Percentiles rank a stretch among this genome's conserved stretches.
Conservation (phyloP, 2,329 filamentous ascomycete genomes). For the Diaporthe velutina region DNA sequence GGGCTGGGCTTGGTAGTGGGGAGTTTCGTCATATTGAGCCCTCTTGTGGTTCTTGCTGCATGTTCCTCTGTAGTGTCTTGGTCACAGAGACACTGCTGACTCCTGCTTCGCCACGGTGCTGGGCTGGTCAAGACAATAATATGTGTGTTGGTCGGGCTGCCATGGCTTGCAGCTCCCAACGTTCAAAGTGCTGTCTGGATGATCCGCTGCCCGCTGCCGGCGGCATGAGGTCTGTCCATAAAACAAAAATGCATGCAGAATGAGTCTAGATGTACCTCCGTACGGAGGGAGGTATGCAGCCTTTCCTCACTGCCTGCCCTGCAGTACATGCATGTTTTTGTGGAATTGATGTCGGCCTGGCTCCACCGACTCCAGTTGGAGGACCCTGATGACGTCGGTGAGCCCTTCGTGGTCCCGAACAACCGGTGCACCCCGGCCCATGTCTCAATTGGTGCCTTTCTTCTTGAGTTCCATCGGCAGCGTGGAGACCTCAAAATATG, state of each 20-base stretch:
- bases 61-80: neutral
- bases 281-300: no score
- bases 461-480: no score
- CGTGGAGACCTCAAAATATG: no score
- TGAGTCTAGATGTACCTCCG: neutral
- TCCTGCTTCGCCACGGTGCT: neutral
- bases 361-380: neutral
- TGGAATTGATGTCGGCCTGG: neutral
- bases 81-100: neutral
- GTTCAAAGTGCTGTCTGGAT: neutral
- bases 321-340: neutral
- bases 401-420: neutral
- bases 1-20: neutral
- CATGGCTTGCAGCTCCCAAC: neutral
- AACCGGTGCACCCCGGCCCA: neutral
- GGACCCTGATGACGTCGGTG: constrained; percentile 13
- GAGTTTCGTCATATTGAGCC: neutral
- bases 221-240: no score
- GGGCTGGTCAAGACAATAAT: neutral
- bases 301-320: neutral
- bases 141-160: neutral
- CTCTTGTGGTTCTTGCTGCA: neutral
- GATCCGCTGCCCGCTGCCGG: neutral
- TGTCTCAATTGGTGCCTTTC: neutral
- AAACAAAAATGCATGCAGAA: neutral